Base-by-base conservation (phyloP, 495 filamentous ascomycete genomes). In the Hypoxylon cercidicola region DNA sequence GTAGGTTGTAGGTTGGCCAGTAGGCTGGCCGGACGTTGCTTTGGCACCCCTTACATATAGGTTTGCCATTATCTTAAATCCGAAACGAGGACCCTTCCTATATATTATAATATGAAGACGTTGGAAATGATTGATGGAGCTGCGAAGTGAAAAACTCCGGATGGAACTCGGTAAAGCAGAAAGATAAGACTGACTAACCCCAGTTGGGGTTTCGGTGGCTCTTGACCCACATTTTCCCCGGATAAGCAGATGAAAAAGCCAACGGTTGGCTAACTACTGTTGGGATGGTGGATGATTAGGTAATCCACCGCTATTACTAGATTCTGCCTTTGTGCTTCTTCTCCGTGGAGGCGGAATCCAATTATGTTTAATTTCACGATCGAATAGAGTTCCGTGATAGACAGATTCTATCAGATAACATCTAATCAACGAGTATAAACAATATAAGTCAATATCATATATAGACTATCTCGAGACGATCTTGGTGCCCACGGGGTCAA, bases 301-400 rank as follows among this genome's bases (percentile, higher is more conserved):
- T n/a, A n/a, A n/a, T n/a, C n/a, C n/a, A n/a, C n/a, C n/a, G n/a
- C n/a, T n/a, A n/a, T n/a, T n/a, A n/a, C n/a, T n/a, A n/a, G n/a
- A n/a, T n/a, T n/a, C n/a, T n/a, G n/a, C n/a, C n/a, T n/a, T n/a
- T n/a, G n/a, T n/a, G n/a, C n/a, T 52, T 20, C 10, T 60, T 30
- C 19, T n/a, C 50, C 64, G 32, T 23, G 39, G 25, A 47, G 39
- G 2, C 30, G 58, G 58, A 50, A 67, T 58, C 58, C 58, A 67
- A 67, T 67, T 35, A 62, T 13, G n/a, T 20, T 18, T 25, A n/a
- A 54, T 47, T 55, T 59, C 39, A 40, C 46, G 34, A 60, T 61
- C 40, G 10, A 53, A 51, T 67, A 58, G 41, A 60, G 35, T 55
- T 55, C 16, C 25, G 3, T 3, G 25, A 28, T 28, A 28, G 3